Evolutionary conservation across 2,329 filamentous ascomycete genomes (phyloP).

Genomic region (Fulvia fulva): DNA sequence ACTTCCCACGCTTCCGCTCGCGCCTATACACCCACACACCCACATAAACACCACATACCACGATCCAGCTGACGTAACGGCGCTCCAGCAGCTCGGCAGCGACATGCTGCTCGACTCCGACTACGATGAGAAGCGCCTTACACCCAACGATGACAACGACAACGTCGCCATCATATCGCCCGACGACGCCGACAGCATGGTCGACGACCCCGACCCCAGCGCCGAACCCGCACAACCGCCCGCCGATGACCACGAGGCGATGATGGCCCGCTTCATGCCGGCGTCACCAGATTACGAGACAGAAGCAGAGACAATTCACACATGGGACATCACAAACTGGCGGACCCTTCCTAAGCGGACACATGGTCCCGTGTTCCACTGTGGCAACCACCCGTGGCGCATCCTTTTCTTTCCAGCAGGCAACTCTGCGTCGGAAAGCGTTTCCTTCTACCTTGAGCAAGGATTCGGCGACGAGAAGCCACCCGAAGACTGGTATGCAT

Average conservation of each 20-base stretch:
- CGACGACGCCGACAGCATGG: conserved; percentile 52
- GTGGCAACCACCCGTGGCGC: conserved; percentile 86
- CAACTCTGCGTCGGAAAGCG: conserved; percentile 82
- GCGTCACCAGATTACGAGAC: conserved; percentile 76
- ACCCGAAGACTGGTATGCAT: conserved; percentile 93
- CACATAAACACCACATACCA: not conserved
- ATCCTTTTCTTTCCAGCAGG: conserved; percentile 93
- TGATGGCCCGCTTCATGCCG: conserved; percentile 74
- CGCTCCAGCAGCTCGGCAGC: conserved; percentile 49
- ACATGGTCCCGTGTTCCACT: conserved; percentile 83
- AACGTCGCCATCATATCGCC: conserved; percentile 59
- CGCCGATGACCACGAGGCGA: conserved; percentile 69
- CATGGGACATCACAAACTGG: conserved; percentile 89
- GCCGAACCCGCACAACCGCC: conserved; percentile 45
- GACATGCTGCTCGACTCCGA: conserved; percentile 62
- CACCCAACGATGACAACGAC: conserved; percentile 31
- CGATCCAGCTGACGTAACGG: conserved; percentile 25
- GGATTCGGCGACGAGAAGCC: conserved; percentile 71
- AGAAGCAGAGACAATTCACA: conserved; percentile 69
- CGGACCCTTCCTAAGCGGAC: conserved; percentile 70
- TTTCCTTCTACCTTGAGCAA: conserved; percentile 94
- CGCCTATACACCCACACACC: not conserved
- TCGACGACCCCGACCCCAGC: conserved; percentile 44
- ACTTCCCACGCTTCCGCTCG: not conserved
- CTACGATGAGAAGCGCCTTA: conserved; percentile 58